These are phyloP conservation scores for Wickerhamomyces silvicola DNA, from an alignment of 805 yeast genomes.

Conservation along the genomic window DNA sequence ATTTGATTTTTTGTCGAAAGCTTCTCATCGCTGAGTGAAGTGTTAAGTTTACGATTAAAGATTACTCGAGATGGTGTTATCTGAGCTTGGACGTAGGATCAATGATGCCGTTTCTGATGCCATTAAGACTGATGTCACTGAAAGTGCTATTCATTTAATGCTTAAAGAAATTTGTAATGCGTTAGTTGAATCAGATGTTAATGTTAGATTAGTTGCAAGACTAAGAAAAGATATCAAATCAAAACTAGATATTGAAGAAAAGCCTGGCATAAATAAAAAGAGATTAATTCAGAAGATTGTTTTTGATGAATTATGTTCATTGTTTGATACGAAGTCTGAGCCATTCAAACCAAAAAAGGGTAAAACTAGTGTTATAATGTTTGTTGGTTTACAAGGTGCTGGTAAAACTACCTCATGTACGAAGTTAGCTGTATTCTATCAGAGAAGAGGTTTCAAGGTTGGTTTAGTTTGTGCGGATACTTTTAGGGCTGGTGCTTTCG, in stretches of 20 bases:
- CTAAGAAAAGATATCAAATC: conserved; percentile 66
- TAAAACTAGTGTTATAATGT: conserved; percentile 78
- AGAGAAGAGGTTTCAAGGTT: conserved; percentile 87
- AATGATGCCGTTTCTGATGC: conserved; percentile 67
- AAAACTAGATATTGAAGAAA: conserved; percentile 47
- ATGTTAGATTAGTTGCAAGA: conserved; percentile 72
- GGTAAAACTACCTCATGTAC: conserved; percentile 99
- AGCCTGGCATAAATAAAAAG: conserved; percentile 60
- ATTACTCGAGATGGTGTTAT: conserved; percentile 53
- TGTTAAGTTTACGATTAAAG: conserved; percentile 4
- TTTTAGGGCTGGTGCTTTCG: conserved; percentile 99
- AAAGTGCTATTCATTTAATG: conserved; percentile 59
- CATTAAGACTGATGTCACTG: conserved; percentile 52
- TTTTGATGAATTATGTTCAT: conserved; percentile 81
- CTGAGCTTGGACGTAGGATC: conserved; percentile 72
- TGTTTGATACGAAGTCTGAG: conserved; percentile 63
- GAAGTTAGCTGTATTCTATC: conserved; percentile 89
- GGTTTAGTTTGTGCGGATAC: conserved; percentile 99
- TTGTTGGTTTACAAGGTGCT: conserved; percentile 97
- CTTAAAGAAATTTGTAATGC: conserved; percentile 89
- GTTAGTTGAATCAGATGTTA: conserved; percentile 88
- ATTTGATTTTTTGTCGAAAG: no score
- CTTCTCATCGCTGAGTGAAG: no score
- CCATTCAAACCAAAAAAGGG: conserved; percentile 86
- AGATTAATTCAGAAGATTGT: conserved; percentile 84